Evolutionary conservation across 1,284 basidiomycete species (phyloP), one percentile per base, ranked within the genome.

Genomic region (Cryptococcus sp.): DNA sequence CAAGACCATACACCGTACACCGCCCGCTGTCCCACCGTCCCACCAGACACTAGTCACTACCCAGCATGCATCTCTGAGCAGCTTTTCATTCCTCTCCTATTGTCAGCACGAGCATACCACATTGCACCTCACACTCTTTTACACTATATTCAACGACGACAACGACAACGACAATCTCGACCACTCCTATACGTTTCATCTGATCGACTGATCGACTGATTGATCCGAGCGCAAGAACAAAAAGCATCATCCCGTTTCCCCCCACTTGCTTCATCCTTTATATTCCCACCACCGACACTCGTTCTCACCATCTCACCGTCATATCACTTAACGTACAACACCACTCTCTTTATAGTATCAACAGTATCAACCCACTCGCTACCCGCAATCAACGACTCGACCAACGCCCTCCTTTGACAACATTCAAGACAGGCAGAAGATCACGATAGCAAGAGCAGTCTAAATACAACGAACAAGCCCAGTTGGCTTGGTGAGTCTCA

Each of bases 401-500:
- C 39, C 42, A 41, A 48, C 51, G 13, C 13, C 35, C 49, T 35
- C 49, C 42, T 45, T 22, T 22, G 22, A n/a, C 42, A 6, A n/a
- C 42, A 2, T 45, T 45, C 6, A 35, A 35, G 31, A 10, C 31
- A 35, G 31, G 13, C 31, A 35, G 8, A 8, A 35, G 31, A 35
- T 35, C 13, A 35, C 31, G 13, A 35, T 13, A 35, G 31, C 31
- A 13, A 35, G 5, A 35, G 13, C 31, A 35, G 31, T 35, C 31
- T 10, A 35, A 35, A 13, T 35, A 35, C 31, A 35, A 35, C 31
- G 13, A 10, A 35, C 19, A 31, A 31, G 25, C 49, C 35, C 35
- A 23, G 19, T 50, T 50, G 25, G 35, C 42, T 45, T 45, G 42
- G 42, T 45, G 42, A 45, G 42, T 45, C 42, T 45, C 42, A 45